phyloP scores from a whole-genome alignment of 2,329 filamentous ascomycete species.

The Mollisiaceae sp. region DNA sequence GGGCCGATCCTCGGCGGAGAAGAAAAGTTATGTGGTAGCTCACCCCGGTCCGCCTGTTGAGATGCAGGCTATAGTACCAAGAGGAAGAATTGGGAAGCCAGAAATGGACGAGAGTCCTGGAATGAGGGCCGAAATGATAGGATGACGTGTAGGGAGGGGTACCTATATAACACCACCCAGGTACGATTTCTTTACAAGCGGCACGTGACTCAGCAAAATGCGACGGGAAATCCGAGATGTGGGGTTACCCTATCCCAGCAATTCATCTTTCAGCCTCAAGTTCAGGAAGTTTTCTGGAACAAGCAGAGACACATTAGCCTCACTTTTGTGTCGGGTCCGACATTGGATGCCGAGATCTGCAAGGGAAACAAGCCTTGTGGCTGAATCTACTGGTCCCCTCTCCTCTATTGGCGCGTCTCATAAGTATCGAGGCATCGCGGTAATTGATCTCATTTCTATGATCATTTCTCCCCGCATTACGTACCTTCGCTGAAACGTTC shows the following conservation, averaged over 20 bases:
- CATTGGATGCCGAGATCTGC: neutral
- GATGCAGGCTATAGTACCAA: neutral
- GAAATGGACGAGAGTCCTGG: neutral
- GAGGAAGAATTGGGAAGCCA: neutral
- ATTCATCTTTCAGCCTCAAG: neutral
- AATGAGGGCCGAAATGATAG: neutral
- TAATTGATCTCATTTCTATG: neutral
- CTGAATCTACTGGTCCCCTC: neutral
- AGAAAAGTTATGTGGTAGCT: neutral
- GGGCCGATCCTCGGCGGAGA: neutral
- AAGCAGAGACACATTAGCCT: neutral
- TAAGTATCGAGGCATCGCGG: neutral
- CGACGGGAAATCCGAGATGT: neutral
- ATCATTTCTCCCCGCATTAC: neutral
- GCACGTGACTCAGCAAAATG: neutral
- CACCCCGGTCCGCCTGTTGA: neutral
- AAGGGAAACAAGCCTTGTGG: slow-evolving; percentile 2
- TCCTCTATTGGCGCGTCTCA: neutral
- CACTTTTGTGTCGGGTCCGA: neutral
- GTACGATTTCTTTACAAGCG: neutral
- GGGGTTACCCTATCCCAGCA: neutral
- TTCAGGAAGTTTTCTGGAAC: slow-evolving; percentile 4
- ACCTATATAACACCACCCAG: neutral
- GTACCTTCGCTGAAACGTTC: slow-evolving; percentile 5
- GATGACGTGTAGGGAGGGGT: neutral